These are phyloP conservation scores for Aspergillus caelatus DNA, from an alignment of 2,329 filamentous ascomycete species.

Conservation along the genomic window DNA sequence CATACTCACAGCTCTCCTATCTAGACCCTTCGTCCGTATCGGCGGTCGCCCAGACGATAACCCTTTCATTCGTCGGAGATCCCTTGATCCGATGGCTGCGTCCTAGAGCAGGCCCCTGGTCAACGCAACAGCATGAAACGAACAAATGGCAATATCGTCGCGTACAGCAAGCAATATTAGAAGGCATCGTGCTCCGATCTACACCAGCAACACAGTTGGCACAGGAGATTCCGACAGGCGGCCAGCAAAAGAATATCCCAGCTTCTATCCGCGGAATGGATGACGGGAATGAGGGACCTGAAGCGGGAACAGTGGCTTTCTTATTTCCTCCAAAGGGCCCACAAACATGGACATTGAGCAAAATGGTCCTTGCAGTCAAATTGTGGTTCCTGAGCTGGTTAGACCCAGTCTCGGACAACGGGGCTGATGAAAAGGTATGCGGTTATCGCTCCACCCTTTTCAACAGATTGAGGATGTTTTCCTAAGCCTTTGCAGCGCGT, in stretches of 20 bases:
- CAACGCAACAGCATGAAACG: background rate
- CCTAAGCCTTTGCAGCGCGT: conserved; percentile 14
- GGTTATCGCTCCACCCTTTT: background rate
- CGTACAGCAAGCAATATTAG: conserved; percentile 22
- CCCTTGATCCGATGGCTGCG: conserved; percentile 30
- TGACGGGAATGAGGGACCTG: background rate
- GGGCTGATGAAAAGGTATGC: conserved; percentile 18
- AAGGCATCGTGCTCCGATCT: conserved; percentile 25
- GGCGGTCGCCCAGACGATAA: conserved; percentile 24
- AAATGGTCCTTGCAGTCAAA: conserved; percentile 15
- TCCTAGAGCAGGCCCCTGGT: conserved; percentile 22
- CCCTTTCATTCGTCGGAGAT: conserved; percentile 27
- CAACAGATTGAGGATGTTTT: too few species aligned
- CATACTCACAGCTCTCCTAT: background rate
- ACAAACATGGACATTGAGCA: conserved; percentile 17
- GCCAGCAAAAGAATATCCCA: background rate
- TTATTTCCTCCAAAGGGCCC: conserved; percentile 22
- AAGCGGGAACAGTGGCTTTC: conserved; percentile 24
- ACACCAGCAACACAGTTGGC: conserved; percentile 12
- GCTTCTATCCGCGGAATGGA: background rate
- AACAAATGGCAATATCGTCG: conserved; percentile 29
- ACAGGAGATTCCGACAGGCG: conserved; percentile 7
- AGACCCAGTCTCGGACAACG: conserved; percentile 16
- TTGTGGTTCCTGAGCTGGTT: conserved; percentile 21
- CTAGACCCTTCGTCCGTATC: conserved; percentile 18